Base-by-base conservation (phyloP, 352 stramenopile species). In the Phytophthora citricola region DNA sequence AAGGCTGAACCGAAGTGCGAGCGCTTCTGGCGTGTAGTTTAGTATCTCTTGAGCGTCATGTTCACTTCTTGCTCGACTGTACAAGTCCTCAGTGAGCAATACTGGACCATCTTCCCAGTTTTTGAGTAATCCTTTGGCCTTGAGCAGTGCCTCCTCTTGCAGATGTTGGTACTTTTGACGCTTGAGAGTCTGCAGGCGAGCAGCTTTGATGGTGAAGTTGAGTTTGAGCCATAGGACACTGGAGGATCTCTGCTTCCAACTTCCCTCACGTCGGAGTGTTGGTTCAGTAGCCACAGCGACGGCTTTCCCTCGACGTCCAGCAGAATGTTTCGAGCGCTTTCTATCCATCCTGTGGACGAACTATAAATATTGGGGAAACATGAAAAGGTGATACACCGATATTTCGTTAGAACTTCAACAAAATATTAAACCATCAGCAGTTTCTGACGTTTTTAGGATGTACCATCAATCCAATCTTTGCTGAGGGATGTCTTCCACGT, bases 111-210 rank as follows among this genome's bases (percentile, higher is more conserved):
- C 76, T 48, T 90, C 81, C 79, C 84, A 90, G 62, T 89, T 90
- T 34, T 85, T 58, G 12, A 92, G 79, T 51, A 92, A 50, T 0
- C 78, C 84, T 17, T 79, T 71, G 22, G 79, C 84, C 6, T 80
- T 79, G 2, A 91, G 69, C 41, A 92, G 38, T 6, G 81, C 78
- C 40, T 92, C 78, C 29, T 91, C 84, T 55, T 92, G 84, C 17
- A 91, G 9, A 55, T 92, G 78, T 44, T 91, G 82, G 53, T 90
- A 91, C 71, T 92, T 91, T 34, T 90, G 76, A 15, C 75, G 50
- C 73, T 92, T 91, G 51, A 87, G 71, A 2, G 76, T 66, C 60
- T 89, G 84, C 22, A 92, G 50, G 0, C 77, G 74, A 50, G 82
- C 82, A 1, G 82, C 50, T 65, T 92, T 87, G 66, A 90, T 79